These are phyloP conservation scores for Eimeria necatrix DNA, from an alignment of 169 alveolate genomes.

Conservation along the genomic window DNA sequence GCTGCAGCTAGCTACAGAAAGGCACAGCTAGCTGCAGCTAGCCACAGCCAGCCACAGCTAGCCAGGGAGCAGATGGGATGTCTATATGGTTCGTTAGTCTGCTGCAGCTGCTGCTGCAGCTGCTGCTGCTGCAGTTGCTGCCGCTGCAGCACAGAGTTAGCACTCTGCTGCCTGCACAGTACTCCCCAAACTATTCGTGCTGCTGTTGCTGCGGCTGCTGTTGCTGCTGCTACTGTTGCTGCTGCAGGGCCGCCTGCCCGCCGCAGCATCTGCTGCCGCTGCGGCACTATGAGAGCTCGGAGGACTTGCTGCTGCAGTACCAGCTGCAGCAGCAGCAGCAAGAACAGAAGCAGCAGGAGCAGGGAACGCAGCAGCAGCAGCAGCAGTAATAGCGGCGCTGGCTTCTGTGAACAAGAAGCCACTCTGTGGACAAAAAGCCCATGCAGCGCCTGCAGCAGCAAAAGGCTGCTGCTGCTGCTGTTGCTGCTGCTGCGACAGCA, in stretches of 20 bases:
- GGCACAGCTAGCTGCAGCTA: neutral
- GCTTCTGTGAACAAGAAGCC: neutral
- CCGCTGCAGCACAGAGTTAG: neutral
- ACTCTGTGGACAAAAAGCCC: neutral
- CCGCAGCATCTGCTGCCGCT: constrained; percentile 50
- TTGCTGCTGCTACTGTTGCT: neutral
- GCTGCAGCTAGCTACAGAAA: neutral
- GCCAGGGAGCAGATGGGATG: neutral
- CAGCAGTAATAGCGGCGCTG: neutral
- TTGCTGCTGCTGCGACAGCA: neutral
- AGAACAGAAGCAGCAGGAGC: constrained; percentile 27
- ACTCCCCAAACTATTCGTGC: neutral
- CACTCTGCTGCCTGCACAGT: too few relatives aligned
- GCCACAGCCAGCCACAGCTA: neutral
- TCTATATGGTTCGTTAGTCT: neutral
- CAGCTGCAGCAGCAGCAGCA: constrained; percentile 55
- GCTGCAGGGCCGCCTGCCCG: constrained; percentile 58
- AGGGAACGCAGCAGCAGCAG: constrained; percentile 16
- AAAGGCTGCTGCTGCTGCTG: neutral
- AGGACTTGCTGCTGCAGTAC: constrained; percentile 56
- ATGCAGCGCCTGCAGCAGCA: neutral
- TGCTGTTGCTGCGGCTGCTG: neutral
- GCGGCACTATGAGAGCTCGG: constrained; percentile 53
- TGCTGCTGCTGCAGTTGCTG: neutral
- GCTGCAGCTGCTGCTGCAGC: constrained; percentile 21